These are phyloP conservation scores for Penicillium fimorum DNA, from an alignment of 495 filamentous ascomycete genomes.

Conservation along the genomic window DNA sequence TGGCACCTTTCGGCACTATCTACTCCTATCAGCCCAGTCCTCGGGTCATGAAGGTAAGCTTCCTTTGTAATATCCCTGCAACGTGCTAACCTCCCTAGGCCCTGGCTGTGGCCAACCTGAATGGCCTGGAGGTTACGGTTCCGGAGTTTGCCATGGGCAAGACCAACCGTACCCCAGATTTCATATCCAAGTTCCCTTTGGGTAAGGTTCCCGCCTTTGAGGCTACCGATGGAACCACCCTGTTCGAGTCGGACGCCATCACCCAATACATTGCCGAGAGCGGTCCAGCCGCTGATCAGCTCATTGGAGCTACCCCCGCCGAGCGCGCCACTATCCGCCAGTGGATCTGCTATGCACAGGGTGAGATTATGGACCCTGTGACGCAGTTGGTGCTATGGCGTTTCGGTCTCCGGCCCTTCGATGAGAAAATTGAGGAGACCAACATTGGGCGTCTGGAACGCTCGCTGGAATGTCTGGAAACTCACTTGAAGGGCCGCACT, in stretches of 20 bases:
- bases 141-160: conserved; percentile 44
- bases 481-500: conserved; percentile 35
- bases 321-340: conserved; percentile 49
- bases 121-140: conserved; percentile 45
- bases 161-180: conserved; percentile 51
- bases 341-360: conserved; percentile 51
- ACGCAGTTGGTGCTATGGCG: conserved; percentile 33
- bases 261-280: conserved; percentile 51
- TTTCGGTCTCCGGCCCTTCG: conserved; percentile 31
- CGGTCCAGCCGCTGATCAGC: conserved; percentile 50
- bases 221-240: conserved; percentile 46
- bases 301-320: conserved; percentile 47
- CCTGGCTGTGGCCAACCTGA: conserved; percentile 52
- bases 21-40: conserved; percentile 47
- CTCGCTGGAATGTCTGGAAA: conserved; percentile 43
- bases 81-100: conserved; percentile 28
- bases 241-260: conserved; percentile 58
- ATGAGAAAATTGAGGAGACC: conserved; percentile 35
- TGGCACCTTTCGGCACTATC: conserved; percentile 56
- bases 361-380: conserved; percentile 40
- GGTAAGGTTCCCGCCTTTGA: conserved; percentile 62
- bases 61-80: no score
- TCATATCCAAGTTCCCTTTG: conserved; percentile 59
- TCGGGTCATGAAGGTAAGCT: conserved; percentile 48
- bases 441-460: conserved; percentile 30